These are phyloP conservation scores for Coniella lustricola DNA, from an alignment of 2,329 filamentous ascomycete genomes.

Conservation along the genomic window DNA sequence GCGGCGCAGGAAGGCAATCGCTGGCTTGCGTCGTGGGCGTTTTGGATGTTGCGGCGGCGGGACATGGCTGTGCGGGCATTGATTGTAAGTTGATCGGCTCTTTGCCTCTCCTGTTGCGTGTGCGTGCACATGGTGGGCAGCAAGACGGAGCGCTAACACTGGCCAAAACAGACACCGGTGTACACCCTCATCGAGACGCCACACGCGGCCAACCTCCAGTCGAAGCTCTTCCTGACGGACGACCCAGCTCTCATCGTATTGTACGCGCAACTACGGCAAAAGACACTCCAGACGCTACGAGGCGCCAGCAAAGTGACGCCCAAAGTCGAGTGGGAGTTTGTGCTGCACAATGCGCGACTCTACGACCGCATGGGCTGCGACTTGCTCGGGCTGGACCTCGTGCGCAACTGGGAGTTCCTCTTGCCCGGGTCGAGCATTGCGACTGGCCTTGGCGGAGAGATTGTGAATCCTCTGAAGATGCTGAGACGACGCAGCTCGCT, in stretches of 20 bases:
- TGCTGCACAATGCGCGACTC: constrained; percentile 74
- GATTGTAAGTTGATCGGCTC: constrained; percentile 49
- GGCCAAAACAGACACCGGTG: constrained; percentile 61
- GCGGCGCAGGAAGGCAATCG: constrained; percentile 79
- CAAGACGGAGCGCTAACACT: background rate
- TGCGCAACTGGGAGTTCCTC: constrained; percentile 77
- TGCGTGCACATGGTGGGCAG: too few species aligned
- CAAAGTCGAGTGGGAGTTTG: constrained; percentile 78
- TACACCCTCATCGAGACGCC: constrained; percentile 65
- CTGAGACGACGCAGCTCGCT: constrained; percentile 67
- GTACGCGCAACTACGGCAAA: constrained; percentile 78
- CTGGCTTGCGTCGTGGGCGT: constrained; percentile 93
- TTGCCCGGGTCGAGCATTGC: constrained; percentile 31
- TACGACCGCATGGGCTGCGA: constrained; percentile 94
- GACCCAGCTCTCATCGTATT: constrained; percentile 84
- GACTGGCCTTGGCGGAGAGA: constrained; percentile 36
- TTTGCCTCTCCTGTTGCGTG: too few species aligned
- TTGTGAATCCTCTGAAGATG: constrained; percentile 57
- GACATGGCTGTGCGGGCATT: constrained; percentile 80
- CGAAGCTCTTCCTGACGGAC: constrained; percentile 77
- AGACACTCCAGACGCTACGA: constrained; percentile 73
- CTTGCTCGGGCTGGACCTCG: constrained; percentile 76
- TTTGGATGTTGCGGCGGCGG: constrained; percentile 78
- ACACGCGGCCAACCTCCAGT: constrained; percentile 60
- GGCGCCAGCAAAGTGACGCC: constrained; percentile 78